Evolutionary conservation across 139 green algal genomes (phyloP).

Genomic region (Coelastrella sp.): DNA sequence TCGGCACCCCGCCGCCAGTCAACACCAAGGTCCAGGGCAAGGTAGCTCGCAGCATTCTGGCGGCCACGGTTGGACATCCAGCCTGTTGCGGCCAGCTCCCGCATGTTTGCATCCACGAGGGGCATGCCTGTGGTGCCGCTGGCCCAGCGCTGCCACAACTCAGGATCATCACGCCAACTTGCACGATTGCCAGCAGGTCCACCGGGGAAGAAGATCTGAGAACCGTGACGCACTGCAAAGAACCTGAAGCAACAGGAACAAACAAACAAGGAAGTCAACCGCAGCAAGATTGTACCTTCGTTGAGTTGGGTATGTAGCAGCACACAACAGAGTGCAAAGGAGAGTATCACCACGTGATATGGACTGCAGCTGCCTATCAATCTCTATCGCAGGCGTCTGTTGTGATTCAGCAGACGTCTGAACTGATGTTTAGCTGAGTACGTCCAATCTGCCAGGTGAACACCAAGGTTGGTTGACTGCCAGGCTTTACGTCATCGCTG

Average conservation of each 20-base stretch:
- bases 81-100: constrained; percentile 90
- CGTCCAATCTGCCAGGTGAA: neutral
- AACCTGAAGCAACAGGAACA: constrained; percentile 67
- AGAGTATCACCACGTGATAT: neutral
- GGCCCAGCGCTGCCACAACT: constrained; percentile 80
- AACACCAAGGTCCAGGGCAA: constrained; percentile 90
- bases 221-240: constrained; percentile 92
- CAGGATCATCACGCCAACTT: constrained; percentile 64
- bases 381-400: no score
- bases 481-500: neutral
- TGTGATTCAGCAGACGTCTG: no score
- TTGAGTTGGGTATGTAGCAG: no score
- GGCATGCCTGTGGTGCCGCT: constrained; percentile 91
- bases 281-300: no score
- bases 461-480: neutral
- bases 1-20: constrained; percentile 94
- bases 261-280: no score
- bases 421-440: neutral
- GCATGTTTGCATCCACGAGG: constrained; percentile 99
- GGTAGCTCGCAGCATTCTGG: constrained; percentile 94
- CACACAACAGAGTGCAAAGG: no score
- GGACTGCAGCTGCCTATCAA: no score
- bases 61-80: constrained; percentile 98
- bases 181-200: constrained; percentile 54
- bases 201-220: constrained; percentile 85